Evolutionary conservation across 768 basidiomycete genomes (phyloP).

Genomic region (Imleria badia): DNA sequence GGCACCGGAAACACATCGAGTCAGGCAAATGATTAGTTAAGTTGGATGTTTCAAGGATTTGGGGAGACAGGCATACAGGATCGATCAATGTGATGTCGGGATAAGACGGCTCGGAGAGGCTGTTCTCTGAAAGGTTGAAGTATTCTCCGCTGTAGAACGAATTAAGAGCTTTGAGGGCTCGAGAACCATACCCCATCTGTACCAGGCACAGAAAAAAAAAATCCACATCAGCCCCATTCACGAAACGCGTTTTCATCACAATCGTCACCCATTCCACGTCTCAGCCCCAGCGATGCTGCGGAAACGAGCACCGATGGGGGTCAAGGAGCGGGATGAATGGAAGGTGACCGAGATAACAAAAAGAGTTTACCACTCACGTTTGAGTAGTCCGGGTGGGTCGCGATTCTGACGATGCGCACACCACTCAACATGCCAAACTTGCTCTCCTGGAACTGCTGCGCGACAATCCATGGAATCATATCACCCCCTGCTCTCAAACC

Average conservation of each 20-base stretch:
- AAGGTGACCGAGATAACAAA: neutral
- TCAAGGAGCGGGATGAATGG: neutral
- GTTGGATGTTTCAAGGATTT: neutral
- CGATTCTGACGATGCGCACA: conserved; percentile 87
- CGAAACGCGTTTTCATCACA: neutral
- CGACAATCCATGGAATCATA: conserved; percentile 96
- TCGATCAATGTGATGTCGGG: conserved; percentile 55
- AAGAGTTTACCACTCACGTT: conserved; percentile 52
- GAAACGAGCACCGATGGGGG: neutral
- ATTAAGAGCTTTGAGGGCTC: conserved; percentile 83
- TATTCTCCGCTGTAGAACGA: conserved; percentile 93
- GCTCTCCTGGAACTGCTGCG: conserved; percentile 94
- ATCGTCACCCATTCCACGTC: neutral
- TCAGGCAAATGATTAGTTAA: neutral
- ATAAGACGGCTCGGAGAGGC: conserved; percentile 50
- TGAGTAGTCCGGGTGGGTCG: conserved; percentile 94
- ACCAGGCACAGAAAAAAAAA: neutral
- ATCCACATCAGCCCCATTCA: conserved; percentile 1
- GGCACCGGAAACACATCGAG: neutral
- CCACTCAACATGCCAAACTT: conserved; percentile 92
- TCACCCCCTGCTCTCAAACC: conserved; percentile 90
- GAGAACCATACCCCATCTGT: conserved; percentile 96
- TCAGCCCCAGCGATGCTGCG: neutral
- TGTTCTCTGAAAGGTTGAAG: conserved; percentile 77
- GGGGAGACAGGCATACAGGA: conserved; percentile 34